Evolutionary conservation across 805 yeast species (phyloP), one percentile per base, ranked within the genome.

Genomic region (Cyberlindnera saturnus): DNA sequence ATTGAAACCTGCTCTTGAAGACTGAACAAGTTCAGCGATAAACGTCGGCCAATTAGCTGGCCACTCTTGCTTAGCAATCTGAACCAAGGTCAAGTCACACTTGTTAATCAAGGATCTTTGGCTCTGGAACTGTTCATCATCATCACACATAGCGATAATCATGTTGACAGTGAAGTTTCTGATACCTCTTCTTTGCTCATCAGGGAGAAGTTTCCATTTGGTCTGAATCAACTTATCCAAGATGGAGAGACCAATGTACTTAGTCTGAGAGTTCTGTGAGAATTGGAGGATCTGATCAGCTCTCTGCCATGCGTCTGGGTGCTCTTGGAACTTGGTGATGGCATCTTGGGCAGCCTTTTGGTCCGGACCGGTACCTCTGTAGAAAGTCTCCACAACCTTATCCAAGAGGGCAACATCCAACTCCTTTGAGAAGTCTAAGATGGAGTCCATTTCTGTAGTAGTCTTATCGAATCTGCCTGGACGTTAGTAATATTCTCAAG

Each of bases 41-140:
- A 93, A 93, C 56, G 83, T 86, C 16, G 98, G 98, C 99, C 99
- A 93, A 63, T 90, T 86, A 55, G 82, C 87, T 30, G 99, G 99
- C 99, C 99, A 93, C 63, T 93, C 99, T 67, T 93, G 98, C 60
- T 93, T 93, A 59, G 93, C 77, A 41, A 93, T 82, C 59, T 90
- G 95, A 32, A 93, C 99, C 57, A 93, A 71, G 14, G 98, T 91
- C 59, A 93, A 74, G 66, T 93, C 96, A 56, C 90, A 89, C 64
- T 93, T 93, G 69, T 85, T 87, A 60, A 93, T 87, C 59, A 93
- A 73, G 17, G 96, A 81, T 57, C 82, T 82, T 60, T 88, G 88
- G 34, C 75, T 65, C 39, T 73, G 74, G 59, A 90, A 88, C 29
- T 77, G 71, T 9, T 72, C 68, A 47, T 87, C 95, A 60, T 86